These are phyloP conservation scores for Trematosphaeria pertusa DNA, from an alignment of 2,329 filamentous ascomycete genomes.

Conservation along the genomic window DNA sequence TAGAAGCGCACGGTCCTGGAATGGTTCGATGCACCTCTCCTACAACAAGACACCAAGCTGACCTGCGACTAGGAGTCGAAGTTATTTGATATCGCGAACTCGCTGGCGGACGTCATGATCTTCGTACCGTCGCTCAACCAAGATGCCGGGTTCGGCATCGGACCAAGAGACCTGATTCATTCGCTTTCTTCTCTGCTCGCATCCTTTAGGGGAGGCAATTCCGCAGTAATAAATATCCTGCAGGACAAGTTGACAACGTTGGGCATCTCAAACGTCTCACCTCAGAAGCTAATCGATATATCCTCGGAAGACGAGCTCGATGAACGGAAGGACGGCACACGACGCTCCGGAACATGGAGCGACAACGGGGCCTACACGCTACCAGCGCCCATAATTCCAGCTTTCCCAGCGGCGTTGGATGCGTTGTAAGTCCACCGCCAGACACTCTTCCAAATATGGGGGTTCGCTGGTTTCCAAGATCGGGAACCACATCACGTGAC, in stretches of 20 bases:
- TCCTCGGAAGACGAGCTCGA: constrained; percentile 42
- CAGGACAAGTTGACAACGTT: constrained; percentile 40
- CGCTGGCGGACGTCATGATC: constrained; percentile 47
- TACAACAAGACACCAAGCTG: not conserved
- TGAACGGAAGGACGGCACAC: constrained; percentile 24
- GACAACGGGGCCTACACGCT: constrained; percentile 6
- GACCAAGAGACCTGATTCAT: constrained; percentile 43
- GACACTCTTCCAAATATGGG: no score
- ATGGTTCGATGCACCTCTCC: constrained; percentile 31
- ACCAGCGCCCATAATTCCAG: not conserved
- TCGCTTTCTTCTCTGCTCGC: constrained; percentile 38
- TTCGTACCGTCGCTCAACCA: constrained; percentile 43
- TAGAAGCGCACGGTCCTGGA: constrained; percentile 45
- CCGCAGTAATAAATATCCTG: constrained; percentile 41
- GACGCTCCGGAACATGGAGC: constrained; percentile 13
- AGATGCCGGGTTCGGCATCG: constrained; percentile 37
- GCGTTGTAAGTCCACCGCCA: no score
- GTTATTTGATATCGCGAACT: constrained; percentile 45
- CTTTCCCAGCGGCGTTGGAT: constrained; percentile 1
- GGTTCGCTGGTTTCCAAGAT: no score
- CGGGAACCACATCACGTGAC: no score
- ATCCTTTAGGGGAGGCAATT: constrained; percentile 42
- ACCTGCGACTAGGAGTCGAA: constrained; percentile 37
- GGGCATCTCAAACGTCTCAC: constrained; percentile 35
- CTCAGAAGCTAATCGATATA: constrained; percentile 38